Percentiles rank a stretch among this genome's conserved stretches.
These are phyloP conservation scores for cucumber (Cucumis sativus) DNA, from an alignment of 306 rosid species.

Conservation along the genomic window Cucumber_9930_V3 NC_026656.2:6017001-6017500, in stretches of 20 bases:
- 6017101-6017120: slow-evolving; percentile 40
- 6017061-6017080: slow-evolving; percentile 14
- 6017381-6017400: slow-evolving; percentile 74
- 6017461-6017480: slow-evolving; percentile 51
- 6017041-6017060: slow-evolving; percentile 35
- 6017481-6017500: slow-evolving; percentile 59
- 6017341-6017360: slow-evolving; percentile 64
- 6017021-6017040: slow-evolving; percentile 38
- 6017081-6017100: slow-evolving; percentile 21
- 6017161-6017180: slow-evolving; percentile 78
- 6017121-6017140: slow-evolving; percentile 35
- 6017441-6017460: slow-evolving; percentile 31
- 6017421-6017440: slow-evolving; percentile 27
- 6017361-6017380: slow-evolving; percentile 54
- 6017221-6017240: slow-evolving; percentile 34
- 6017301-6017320: slow-evolving; percentile 54
- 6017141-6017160: slow-evolving; percentile 50
- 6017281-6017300: slow-evolving; percentile 28
- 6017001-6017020: slow-evolving; percentile 37
- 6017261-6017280: slow-evolving; percentile 59
- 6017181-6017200: slow-evolving; percentile 93
- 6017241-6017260: slow-evolving; percentile 69
- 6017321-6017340: slow-evolving; percentile 67
- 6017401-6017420: slow-evolving; percentile 70
- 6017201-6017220: slow-evolving; percentile 70